Conservation (phyloP, 2,329 filamentous ascomycete genomes). For the Rhynchosporium agropyri region DNA sequence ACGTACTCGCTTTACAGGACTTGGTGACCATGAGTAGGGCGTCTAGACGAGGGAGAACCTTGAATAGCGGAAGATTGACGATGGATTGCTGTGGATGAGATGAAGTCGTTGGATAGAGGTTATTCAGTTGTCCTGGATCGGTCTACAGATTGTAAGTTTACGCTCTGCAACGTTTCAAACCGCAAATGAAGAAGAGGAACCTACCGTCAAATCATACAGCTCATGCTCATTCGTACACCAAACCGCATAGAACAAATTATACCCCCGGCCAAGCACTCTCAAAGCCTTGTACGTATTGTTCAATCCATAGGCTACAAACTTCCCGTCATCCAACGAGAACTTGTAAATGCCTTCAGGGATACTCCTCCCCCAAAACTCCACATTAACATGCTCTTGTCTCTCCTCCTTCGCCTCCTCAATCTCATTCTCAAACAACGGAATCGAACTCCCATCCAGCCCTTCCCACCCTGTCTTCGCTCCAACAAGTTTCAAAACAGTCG, state of each 20-base stretch:
- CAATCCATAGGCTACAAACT: constrained; percentile 30
- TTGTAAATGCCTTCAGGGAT: constrained; percentile 37
- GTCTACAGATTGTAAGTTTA: constrained; percentile 41
- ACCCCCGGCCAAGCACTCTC: constrained; percentile 49
- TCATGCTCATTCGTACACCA: constrained; percentile 72
- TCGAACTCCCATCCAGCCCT: constrained; percentile 51
- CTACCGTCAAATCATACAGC: constrained; percentile 62
- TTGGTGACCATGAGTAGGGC: constrained; percentile 62
- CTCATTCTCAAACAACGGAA: constrained; percentile 43
- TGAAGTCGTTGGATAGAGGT: constrained; percentile 44
- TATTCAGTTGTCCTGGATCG: constrained; percentile 56
- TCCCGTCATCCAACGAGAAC: constrained; percentile 38
- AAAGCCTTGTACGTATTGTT: constrained; percentile 56
- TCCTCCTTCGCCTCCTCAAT: constrained; percentile 29
- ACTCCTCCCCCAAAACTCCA: constrained; percentile 50
- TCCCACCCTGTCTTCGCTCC: constrained; percentile 44
- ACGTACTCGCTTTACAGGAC: constrained; percentile 57
- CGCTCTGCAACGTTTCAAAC: no score
- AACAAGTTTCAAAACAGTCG: constrained; percentile 50
- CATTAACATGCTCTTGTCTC: constrained; percentile 51
- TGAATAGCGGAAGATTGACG: constrained; percentile 44
- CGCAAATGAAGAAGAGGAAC: constrained; percentile 24
- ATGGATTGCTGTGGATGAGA: constrained; percentile 31
- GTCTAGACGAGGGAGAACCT: constrained; percentile 56
- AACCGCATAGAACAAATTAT: constrained; percentile 66